These are phyloP conservation scores for Trypanosoma platydactyli DNA, from an alignment of 208 protist species.

Conservation along the genomic window DNA sequence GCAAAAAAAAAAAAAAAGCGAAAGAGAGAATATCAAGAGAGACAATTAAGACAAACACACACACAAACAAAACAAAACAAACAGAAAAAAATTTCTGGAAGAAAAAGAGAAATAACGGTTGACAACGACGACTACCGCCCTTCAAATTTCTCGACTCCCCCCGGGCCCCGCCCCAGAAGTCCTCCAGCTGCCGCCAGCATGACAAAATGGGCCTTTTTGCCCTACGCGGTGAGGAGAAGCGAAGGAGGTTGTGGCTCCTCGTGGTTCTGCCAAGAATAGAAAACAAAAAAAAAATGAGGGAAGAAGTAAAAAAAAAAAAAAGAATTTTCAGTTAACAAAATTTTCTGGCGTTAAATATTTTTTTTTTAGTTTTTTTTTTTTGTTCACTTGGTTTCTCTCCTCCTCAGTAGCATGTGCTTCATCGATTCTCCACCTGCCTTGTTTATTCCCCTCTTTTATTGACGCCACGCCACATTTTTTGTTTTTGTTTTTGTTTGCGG, in stretches of 20 bases:
- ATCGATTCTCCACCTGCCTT: too few species aligned
- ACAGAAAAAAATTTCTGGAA: too few species aligned
- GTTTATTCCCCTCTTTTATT: too few species aligned
- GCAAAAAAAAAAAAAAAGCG: constrained; percentile 17
- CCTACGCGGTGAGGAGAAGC: too few species aligned
- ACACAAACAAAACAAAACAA: too few species aligned
- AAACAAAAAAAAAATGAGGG: constrained; percentile 18
- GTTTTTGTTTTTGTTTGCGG: too few species aligned
- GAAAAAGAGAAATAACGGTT: constrained; percentile 20
- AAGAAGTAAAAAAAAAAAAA: constrained; percentile 9
- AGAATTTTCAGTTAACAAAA: constrained; percentile 5
- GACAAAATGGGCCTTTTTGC: too few species aligned
- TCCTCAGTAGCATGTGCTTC: neutral
- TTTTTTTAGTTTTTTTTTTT: constrained; percentile 12
- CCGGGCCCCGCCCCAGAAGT: too few species aligned
- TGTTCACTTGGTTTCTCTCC: neutral
- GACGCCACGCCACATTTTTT: too few species aligned
- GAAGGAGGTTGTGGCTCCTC: too few species aligned
- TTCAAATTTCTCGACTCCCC: too few species aligned
- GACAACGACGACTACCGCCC: neutral
- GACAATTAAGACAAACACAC: neutral
- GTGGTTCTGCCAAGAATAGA: neutral
- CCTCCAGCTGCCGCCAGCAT: too few species aligned
- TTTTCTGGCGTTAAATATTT: neutral
- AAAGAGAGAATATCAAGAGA: constrained; percentile 18